phyloP scores from a whole-genome alignment of 2,329 filamentous ascomycete genomes.

The Phaeomoniella chlamydospora region DNA sequence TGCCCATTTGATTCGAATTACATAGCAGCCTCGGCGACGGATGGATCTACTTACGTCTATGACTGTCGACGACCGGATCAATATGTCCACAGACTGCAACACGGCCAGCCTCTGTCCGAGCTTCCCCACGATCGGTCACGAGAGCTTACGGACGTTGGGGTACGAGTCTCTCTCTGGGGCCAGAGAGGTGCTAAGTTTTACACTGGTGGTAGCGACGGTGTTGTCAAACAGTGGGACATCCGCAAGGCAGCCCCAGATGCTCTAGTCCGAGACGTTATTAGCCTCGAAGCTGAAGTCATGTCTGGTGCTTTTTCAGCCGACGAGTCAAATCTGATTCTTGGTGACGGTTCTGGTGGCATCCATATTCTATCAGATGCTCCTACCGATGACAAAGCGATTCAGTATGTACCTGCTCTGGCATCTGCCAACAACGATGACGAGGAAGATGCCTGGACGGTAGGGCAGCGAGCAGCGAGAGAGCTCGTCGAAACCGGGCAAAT shows the following conservation, averaged over 20 bases:
- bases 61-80: constrained; percentile 33
- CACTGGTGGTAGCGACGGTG: constrained; percentile 46
- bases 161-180: constrained; percentile 44
- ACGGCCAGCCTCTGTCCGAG: constrained; percentile 35
- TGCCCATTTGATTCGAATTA: constrained; percentile 30
- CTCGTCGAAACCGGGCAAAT: constrained; percentile 20
- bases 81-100: constrained; percentile 33
- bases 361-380: constrained; percentile 31
- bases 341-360: constrained; percentile 40
- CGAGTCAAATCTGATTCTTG: constrained; percentile 38
- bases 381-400: constrained; percentile 10
- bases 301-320: constrained; percentile 43
- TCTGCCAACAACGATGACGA: background rate
- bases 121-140: constrained; percentile 21
- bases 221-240: constrained; percentile 46
- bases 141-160: constrained; percentile 41
- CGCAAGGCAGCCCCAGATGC: constrained; percentile 34
- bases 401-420: constrained; percentile 12
- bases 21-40: constrained; percentile 44
- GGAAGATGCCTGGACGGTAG: constrained; percentile 6
- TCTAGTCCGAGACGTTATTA: constrained; percentile 34
- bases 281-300: constrained; percentile 39
- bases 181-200: constrained; percentile 36
- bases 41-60: constrained; percentile 47
- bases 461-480: constrained; percentile 12